A percentile compares a stretch with the other conserved stretches of the same genome.
Evolutionary conservation across 2,329 filamentous ascomycete species (phyloP).

Genomic region (Aureobasidium leucospermi): DNA sequence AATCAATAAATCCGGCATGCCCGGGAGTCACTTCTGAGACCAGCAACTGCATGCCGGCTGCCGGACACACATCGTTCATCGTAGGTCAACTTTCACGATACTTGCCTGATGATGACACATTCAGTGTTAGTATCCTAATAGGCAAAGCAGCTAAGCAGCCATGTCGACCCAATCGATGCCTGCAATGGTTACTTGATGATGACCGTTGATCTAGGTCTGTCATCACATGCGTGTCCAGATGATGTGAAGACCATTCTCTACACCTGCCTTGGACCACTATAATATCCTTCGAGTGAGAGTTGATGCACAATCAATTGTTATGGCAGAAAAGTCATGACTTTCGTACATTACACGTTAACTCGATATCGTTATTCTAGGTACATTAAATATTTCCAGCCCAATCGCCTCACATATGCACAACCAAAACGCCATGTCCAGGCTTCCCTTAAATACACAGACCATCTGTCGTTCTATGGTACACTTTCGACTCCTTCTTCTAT

Average conservation of each 20-base stretch:
- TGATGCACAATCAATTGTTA: too few relatives aligned
- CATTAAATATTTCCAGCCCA: background rate
- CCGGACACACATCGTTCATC: background rate
- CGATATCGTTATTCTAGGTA: slow-evolving; percentile 9
- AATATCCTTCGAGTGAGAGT: too few relatives aligned
- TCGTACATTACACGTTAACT: slow-evolving; percentile 8
- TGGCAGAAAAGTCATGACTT: background rate
- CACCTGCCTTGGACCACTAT: too few relatives aligned
- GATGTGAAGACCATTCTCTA: too few relatives aligned
- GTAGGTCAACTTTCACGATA: too few relatives aligned
- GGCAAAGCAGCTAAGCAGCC: too few relatives aligned
- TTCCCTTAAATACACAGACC: background rate
- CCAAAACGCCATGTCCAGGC: background rate
- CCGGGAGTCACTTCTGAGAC: background rate
- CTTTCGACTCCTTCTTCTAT: background rate
- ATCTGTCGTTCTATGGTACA: background rate
- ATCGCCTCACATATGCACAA: background rate
- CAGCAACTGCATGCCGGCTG: background rate
- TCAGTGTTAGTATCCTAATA: too few relatives aligned
- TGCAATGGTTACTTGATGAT: too few relatives aligned
- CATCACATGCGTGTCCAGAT: too few relatives aligned
- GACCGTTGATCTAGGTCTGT: too few relatives aligned
- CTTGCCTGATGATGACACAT: too few relatives aligned
- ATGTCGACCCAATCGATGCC: too few relatives aligned
- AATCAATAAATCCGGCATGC: background rate